These are phyloP conservation scores for Bullera alba DNA, from an alignment of 768 basidiomycete genomes.

Conservation along the genomic window DNA sequence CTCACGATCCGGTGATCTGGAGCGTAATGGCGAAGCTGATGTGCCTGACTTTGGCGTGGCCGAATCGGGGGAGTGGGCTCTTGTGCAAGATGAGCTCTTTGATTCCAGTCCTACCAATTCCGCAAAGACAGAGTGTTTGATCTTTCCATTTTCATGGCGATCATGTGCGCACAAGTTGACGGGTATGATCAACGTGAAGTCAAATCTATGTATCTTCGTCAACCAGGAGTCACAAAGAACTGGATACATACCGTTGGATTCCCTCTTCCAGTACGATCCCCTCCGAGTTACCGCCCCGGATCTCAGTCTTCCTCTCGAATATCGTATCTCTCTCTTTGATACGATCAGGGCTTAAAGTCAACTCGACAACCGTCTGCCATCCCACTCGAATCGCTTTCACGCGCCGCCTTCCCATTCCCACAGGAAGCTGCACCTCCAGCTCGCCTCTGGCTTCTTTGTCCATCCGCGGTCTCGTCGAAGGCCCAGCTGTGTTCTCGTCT, in stretches of 20 bases:
- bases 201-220: slow-evolving; percentile 12
- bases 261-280: slow-evolving; percentile 1
- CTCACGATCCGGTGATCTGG: too few species aligned
- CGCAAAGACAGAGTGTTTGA: slow-evolving; percentile 22
- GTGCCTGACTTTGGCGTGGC: too few species aligned
- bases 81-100: too few species aligned
- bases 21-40: too few species aligned
- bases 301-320: background rate
- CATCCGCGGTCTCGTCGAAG: background rate
- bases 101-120: too few species aligned
- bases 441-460: background rate
- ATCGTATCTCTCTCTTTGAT: slow-evolving; percentile 1
- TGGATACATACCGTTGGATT: background rate
- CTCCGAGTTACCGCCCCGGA: background rate
- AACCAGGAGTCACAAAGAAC: too few species aligned
- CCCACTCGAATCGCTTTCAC: background rate
- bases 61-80: too few species aligned
- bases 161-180: slow-evolving; percentile 25
- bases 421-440: background rate
- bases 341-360: background rate
- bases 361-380: background rate
- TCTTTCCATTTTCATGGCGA: slow-evolving; percentile 22
- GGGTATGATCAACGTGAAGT: slow-evolving; percentile 29
- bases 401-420: background rate
- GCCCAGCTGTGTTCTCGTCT: background rate